Evolutionary conservation across 164 flowering plant species (phyloP), one percentile per base, ranked within the genome.

Genomic region (Liquidambar formosana): DNA sequence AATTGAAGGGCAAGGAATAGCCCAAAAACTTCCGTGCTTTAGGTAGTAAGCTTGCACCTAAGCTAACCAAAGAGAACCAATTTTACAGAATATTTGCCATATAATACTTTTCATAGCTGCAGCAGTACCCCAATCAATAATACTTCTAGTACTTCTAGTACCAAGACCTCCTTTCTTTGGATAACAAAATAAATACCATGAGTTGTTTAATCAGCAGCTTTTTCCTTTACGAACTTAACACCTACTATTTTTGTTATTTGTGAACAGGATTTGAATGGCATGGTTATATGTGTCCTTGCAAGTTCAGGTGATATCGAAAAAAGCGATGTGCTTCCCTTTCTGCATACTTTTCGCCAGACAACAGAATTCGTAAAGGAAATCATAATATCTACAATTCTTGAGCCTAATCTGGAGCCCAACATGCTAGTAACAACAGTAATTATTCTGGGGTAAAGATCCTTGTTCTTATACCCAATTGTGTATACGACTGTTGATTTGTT

Each of bases 321-420:
- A 66, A 76, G 47, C 28, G 89, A 89, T 76, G 21, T 82, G 33
- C 58, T 64, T 65, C 49, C 72, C 38, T 74, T 91, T 72, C 57
- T 85, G 83, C 79, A 60, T 28, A 72, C 74, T 41, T 88, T 94
- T 66, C 96, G 93, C 61, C 80, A 76, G 71, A 76, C 73, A 41
- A 81, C 94, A 23, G 78, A 75, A 59, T 91, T 79, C 75, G 67
- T 70, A 18, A 71, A 78, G 59, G 83, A 89, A 68, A 73, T 92
- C 47, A 61, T 92, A 21, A 56, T 86, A 53, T 89, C 92, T 63
- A 54, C 65, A 19, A 73, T 82, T 65, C 79, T 72, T 73, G 96
- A 92, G 64, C 93, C 90, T 46, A 75, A 72, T 81, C 54, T 92
- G 76, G 90, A 91, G 80, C 84, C 85, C 51, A 76, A 88, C 71